phyloP scores from a whole-genome alignment of 2,329 filamentous ascomycete genomes.

The Podosphaera aphanis region DNA sequence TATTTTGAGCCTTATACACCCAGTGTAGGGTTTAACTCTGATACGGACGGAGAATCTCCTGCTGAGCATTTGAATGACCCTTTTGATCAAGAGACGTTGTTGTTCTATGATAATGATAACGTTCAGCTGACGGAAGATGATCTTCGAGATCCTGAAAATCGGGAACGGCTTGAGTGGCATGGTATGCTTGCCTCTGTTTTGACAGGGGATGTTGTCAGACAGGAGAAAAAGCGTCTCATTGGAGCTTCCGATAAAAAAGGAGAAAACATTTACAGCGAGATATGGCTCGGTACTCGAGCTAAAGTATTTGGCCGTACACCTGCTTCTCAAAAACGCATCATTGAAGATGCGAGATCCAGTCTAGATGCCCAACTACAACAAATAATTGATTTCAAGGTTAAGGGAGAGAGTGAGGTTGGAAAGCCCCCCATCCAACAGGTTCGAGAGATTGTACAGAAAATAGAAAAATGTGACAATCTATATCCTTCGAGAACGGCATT shows the following conservation, averaged over 20 bases:
- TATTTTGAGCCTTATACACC: constrained; percentile 40
- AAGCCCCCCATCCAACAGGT: constrained; percentile 78
- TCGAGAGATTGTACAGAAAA: constrained; percentile 67
- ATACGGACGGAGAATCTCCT: constrained; percentile 79
- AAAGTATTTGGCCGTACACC: constrained; percentile 65
- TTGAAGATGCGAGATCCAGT: constrained; percentile 59
- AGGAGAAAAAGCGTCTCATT: constrained; percentile 90
- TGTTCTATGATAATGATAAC: constrained; percentile 81
- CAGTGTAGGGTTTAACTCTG: constrained; percentile 38
- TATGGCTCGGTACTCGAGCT: constrained; percentile 76
- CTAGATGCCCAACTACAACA: constrained; percentile 60
- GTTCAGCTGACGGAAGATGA: constrained; percentile 77
- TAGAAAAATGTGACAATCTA: constrained; percentile 66
- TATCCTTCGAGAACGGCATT: constrained; percentile 65
- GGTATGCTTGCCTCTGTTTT: constrained; percentile 90
- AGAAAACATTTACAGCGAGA: constrained; percentile 44
- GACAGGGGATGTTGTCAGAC: constrained; percentile 87
- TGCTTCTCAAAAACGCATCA: constrained; percentile 61
- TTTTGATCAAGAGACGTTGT: constrained; percentile 75
- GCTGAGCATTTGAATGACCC: constrained; percentile 63
- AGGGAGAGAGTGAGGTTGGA: constrained; percentile 70
- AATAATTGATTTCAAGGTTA: constrained; percentile 81
- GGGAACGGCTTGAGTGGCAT: constrained; percentile 90
- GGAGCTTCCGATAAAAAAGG: constrained; percentile 42
- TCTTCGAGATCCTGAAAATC: constrained; percentile 62